A percentile compares a stretch with the other conserved stretches of the same genome.
Evolutionary conservation across 2,329 filamentous ascomycete species (phyloP).

Genomic region (Fusarium sp.): DNA sequence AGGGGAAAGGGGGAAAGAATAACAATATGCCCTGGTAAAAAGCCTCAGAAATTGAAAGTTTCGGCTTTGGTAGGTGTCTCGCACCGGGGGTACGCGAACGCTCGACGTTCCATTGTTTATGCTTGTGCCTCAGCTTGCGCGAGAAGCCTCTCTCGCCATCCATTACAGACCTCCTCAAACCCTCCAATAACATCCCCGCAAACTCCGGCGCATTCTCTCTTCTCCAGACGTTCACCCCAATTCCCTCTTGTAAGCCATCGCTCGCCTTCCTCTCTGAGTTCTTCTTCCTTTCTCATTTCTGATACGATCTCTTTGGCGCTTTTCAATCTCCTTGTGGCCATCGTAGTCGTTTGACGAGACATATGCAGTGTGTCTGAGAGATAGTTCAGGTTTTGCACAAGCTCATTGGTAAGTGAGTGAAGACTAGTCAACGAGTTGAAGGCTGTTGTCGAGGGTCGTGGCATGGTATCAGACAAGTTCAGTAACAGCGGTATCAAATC

Average conservation of each 20-base stretch:
- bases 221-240: conserved; percentile 81
- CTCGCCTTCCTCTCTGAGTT: conserved; percentile 84
- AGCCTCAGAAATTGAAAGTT: conserved; percentile 13
- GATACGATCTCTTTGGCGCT: conserved; percentile 86
- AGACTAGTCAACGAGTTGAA: conserved; percentile 76
- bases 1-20: conserved; percentile 12
- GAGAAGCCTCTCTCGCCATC: conserved; percentile 82
- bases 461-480: conserved; percentile 74
- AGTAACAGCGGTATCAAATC: conserved; percentile 76
- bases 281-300: conserved; percentile 86
- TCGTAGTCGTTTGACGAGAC: conserved; percentile 87
- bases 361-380: conserved; percentile 94
- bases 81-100: conserved; percentile 23
- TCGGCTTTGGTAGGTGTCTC: conserved; percentile 23
- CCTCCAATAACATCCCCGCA: conserved; percentile 91
- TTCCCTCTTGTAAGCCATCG: conserved; percentile 83
- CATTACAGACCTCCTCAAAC: conserved; percentile 90
- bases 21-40: conserved; percentile 21
- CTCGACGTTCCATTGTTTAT: conserved; percentile 30
- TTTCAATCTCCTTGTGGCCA: conserved; percentile 82
- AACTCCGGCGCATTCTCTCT: conserved; percentile 83
- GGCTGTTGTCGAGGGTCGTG: conserved; percentile 70
- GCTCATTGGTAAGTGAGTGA: conserved; percentile 76
- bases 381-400: conserved; percentile 84
- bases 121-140: conserved; percentile 68